Conservation (phyloP, 768 basidiomycete genomes). For the Tubosaeta sp. region DNA sequence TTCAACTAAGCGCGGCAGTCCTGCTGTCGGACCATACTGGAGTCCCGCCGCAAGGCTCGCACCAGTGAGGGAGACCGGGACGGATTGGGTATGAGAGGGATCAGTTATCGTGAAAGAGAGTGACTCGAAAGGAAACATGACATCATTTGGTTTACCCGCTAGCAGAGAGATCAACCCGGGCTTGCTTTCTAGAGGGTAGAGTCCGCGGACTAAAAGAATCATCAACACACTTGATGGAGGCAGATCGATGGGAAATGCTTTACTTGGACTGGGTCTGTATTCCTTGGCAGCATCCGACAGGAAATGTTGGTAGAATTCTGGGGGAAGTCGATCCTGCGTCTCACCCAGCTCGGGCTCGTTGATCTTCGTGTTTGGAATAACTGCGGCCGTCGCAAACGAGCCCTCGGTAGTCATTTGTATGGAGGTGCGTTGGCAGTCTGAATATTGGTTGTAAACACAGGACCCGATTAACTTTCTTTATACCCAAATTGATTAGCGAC, state of each 20-base stretch:
- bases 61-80: constrained; percentile 50
- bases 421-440: neutral
- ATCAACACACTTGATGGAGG: neutral
- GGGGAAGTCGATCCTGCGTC: constrained; percentile 35
- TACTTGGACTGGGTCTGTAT: constrained; percentile 57
- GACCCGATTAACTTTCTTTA: neutral
- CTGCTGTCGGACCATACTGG: constrained; percentile 75
- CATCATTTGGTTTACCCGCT: constrained; percentile 87
- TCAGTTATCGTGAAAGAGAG: constrained; percentile 63
- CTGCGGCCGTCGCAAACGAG: neutral
- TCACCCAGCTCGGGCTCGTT: neutral
- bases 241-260: constrained; percentile 15
- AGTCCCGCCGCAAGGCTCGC: constrained; percentile 62
- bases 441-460: neutral
- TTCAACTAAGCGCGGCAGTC: constrained; percentile 55
- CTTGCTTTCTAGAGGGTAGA: constrained; percentile 73
- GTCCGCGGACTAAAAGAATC: constrained; percentile 47
- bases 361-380: neutral
- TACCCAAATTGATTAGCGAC: neutral
- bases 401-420: constrained; percentile 8
- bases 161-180: constrained; percentile 80
- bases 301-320: constrained; percentile 53
- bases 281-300: constrained; percentile 60
- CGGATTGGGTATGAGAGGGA: constrained; percentile 42
- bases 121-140: constrained; percentile 88